phyloP scores from a whole-genome alignment of 768 basidiomycete species.

The Pleurotus platypus region DNA sequence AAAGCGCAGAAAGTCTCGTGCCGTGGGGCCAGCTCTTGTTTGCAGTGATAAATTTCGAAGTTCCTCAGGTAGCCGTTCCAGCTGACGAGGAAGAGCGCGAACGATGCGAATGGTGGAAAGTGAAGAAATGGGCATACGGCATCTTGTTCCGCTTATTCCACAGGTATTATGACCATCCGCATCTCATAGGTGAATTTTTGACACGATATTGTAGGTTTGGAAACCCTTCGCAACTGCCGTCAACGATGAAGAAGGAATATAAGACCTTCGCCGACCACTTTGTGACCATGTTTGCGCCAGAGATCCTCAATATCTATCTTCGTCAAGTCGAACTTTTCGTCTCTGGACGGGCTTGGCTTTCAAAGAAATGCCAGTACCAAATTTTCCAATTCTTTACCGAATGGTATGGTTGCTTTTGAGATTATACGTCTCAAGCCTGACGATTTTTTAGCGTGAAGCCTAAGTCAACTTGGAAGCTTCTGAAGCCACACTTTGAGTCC shows the following conservation, averaged over 20 bases:
- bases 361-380: conserved; percentile 79
- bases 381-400: conserved; percentile 85
- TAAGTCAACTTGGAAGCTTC: conserved; percentile 83
- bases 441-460: conserved; percentile 69
- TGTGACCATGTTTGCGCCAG: conserved; percentile 74
- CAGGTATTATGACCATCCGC: conserved; percentile 32
- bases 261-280: conserved; percentile 74
- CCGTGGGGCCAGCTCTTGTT: conserved; percentile 89
- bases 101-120: conserved; percentile 83
- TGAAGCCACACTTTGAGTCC: conserved; percentile 80
- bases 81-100: conserved; percentile 75
- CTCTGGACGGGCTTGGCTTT: conserved; percentile 73
- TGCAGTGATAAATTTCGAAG: conserved; percentile 66
- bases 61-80: conserved; percentile 64
- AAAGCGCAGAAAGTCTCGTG: conserved; percentile 68
- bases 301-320: conserved; percentile 81
- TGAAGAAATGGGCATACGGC: conserved; percentile 93
- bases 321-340: conserved; percentile 68
- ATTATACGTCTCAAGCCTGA: too few relatives aligned
- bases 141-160: conserved; percentile 78
- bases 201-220: conserved; percentile 54
- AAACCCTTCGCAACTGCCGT: conserved; percentile 83
- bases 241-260: conserved; percentile 67
- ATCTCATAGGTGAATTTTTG: neutral
- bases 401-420: conserved; percentile 49